phyloP scores from a whole-genome alignment of 2,329 filamentous ascomycete species.

The Chlorencoelia australis region DNA sequence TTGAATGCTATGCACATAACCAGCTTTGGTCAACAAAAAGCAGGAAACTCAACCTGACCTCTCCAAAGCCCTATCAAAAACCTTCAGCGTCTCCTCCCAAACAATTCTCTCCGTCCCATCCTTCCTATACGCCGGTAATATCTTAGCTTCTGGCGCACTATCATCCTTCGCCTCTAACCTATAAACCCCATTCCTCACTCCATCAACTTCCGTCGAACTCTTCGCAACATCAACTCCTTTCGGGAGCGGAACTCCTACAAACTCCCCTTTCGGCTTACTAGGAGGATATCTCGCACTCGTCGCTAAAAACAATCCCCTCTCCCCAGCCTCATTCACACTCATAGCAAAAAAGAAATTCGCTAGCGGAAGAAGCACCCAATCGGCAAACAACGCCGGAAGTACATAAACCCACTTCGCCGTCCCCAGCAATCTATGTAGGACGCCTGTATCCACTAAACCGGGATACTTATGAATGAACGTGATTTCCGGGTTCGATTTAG shows the following conservation, averaged over 20 bases:
- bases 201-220: constrained; percentile 26
- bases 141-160: constrained; percentile 18
- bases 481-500: constrained; percentile 33
- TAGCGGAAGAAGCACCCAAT: constrained; percentile 21
- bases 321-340: constrained; percentile 28
- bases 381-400: constrained; percentile 14
- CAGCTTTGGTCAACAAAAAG: too few relatives aligned
- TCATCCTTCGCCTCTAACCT: constrained; percentile 29
- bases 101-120: constrained; percentile 26
- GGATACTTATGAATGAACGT: constrained; percentile 33
- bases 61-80: constrained; percentile 27
- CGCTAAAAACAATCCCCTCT: constrained; percentile 30
- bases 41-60: constrained; percentile 8
- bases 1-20: too few relatives aligned
- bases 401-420: constrained; percentile 18
- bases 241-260: constrained; percentile 14
- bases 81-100: constrained; percentile 29
- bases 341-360: constrained; percentile 23
- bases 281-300: constrained; percentile 29
- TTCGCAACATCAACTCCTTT: constrained; percentile 16
- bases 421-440: constrained; percentile 22
- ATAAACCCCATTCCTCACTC: constrained; percentile 32
- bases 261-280: constrained; percentile 10
- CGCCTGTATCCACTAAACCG: constrained; percentile 23
- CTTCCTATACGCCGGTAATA: constrained; percentile 21